A percentile compares a stretch with the other conserved stretches of the same genome.
Conservation (phyloP, 106 monocot genomes). For the Acorus calamus region DNA sequence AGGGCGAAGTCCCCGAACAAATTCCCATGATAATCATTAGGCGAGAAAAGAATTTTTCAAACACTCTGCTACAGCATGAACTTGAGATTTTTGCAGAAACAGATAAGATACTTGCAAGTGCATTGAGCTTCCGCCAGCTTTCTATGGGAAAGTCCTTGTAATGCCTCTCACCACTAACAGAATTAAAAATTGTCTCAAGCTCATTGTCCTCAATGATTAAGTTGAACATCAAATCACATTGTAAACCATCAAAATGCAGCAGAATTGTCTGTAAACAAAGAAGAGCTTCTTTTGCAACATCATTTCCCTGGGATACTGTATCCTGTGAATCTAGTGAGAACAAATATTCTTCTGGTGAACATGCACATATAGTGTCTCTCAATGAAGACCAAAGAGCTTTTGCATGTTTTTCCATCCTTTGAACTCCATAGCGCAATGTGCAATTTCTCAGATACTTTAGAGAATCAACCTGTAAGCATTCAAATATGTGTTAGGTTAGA, state of each 20-base stretch:
- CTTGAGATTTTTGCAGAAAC: slow-evolving; percentile 38
- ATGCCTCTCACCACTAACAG: slow-evolving; percentile 21
- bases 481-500: slow-evolving; percentile 4
- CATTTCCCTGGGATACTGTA: slow-evolving; percentile 25
- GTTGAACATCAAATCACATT: slow-evolving; percentile 35
- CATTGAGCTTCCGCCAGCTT: slow-evolving; percentile 25
- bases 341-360: slow-evolving; percentile 12
- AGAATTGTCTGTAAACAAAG: slow-evolving; percentile 56
- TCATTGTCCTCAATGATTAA: slow-evolving; percentile 58
- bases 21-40: slow-evolving; percentile 53
- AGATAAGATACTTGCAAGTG: slow-evolving; percentile 58
- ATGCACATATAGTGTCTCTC: slow-evolving; percentile 55
- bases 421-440: slow-evolving; percentile 50
- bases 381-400: slow-evolving; percentile 58
- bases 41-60: slow-evolving; percentile 45
- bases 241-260: slow-evolving; percentile 21
- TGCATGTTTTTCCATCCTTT: slow-evolving; percentile 62
- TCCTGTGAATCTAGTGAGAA: slow-evolving; percentile 12
- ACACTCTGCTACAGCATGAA: slow-evolving; percentile 53
- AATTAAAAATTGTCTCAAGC: slow-evolving; percentile 39
- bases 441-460: slow-evolving; percentile 75
- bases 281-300: slow-evolving; percentile 61
- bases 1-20: slow-evolving; percentile 4
- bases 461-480: slow-evolving; percentile 79
- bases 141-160: slow-evolving; percentile 26